A percentile compares a stretch with the other conserved stretches of the same genome.
These are phyloP conservation scores for Aureobasidium sp. DNA, from an alignment of 2,329 filamentous ascomycete species.

Conservation along the genomic window DNA sequence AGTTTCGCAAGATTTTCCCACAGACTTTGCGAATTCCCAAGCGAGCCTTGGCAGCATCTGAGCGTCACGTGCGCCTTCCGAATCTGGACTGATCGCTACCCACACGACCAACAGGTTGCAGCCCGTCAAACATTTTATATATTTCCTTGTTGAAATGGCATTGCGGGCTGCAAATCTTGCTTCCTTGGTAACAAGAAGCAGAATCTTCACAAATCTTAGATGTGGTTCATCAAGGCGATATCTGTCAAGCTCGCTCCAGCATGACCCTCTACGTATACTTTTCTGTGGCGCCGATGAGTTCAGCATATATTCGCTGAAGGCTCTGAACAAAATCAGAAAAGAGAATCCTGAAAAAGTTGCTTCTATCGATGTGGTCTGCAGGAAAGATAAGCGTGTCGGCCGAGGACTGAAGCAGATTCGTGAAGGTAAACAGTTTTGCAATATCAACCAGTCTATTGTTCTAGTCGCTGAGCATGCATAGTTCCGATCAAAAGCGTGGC, in stretches of 20 bases:
- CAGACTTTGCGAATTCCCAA: background rate
- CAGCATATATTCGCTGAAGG: conserved; percentile 68
- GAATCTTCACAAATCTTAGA: background rate
- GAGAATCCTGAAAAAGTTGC: conserved; percentile 56
- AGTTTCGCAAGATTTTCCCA: conserved; percentile 8
- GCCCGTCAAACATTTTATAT: background rate
- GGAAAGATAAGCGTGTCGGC: conserved; percentile 70
- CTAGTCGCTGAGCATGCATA: conserved; percentile 30
- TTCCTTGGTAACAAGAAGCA: background rate
- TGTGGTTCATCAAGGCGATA: background rate
- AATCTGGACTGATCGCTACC: background rate
- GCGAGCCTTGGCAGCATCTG: conserved; percentile 1
- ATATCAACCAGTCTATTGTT: background rate
- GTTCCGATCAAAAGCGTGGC: conserved; percentile 69
- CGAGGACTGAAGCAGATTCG: conserved; percentile 63
- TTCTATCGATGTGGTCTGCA: conserved; percentile 79
- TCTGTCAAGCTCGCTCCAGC: conserved; percentile 6
- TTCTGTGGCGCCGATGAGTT: conserved; percentile 94
- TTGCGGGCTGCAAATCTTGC: background rate
- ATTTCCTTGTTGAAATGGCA: background rate
- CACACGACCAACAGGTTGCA: background rate
- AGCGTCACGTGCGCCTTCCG: background rate
- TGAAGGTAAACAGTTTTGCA: conserved; percentile 46
- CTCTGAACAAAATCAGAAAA: conserved; percentile 46
- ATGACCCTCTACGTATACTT: conserved; percentile 66